Evolutionary conservation across 352 stramenopile species (phyloP).

Genomic region (Globisporangium abappressorium): DNA sequence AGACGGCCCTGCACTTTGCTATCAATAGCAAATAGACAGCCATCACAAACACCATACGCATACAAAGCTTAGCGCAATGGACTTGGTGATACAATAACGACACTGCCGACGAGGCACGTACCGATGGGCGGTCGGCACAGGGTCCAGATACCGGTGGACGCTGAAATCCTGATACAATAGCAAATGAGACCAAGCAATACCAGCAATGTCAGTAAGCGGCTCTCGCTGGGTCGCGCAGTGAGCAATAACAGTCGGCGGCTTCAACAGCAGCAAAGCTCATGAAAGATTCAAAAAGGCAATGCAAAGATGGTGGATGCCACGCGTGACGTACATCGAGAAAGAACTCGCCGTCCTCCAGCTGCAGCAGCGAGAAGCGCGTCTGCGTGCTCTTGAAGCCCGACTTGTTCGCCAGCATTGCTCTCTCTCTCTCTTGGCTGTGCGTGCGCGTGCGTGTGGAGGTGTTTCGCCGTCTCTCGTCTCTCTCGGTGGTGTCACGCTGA

Average conservation of each 20-base stretch:
- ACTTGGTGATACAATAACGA: neutral
- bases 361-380: slow-evolving; percentile 89
- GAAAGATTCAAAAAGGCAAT: neutral
- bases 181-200: neutral
- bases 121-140: slow-evolving; percentile 48
- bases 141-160: slow-evolving; percentile 71
- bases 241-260: neutral
- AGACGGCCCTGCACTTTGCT: slow-evolving; percentile 76
- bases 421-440: no score
- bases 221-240: neutral
- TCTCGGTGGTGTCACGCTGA: neutral
- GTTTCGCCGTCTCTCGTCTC: neutral
- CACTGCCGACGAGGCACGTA: slow-evolving; percentile 15
- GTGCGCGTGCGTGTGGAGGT: no score
- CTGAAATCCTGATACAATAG: slow-evolving; percentile 67
- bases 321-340: slow-evolving; percentile 84
- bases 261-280: neutral
- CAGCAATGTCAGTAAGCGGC: neutral
- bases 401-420: slow-evolving; percentile 20
- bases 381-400: slow-evolving; percentile 24
- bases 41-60: neutral
- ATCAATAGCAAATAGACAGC: slow-evolving; percentile 6
- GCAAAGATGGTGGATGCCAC: neutral
- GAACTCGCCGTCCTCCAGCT: slow-evolving; percentile 93
- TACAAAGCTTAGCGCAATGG: neutral